A percentile compares a stretch with the other conserved stretches of the same genome.
These are phyloP conservation scores for Metschnikowia cubensis DNA, from an alignment of 805 yeast genomes.

Conservation along the genomic window DNA sequence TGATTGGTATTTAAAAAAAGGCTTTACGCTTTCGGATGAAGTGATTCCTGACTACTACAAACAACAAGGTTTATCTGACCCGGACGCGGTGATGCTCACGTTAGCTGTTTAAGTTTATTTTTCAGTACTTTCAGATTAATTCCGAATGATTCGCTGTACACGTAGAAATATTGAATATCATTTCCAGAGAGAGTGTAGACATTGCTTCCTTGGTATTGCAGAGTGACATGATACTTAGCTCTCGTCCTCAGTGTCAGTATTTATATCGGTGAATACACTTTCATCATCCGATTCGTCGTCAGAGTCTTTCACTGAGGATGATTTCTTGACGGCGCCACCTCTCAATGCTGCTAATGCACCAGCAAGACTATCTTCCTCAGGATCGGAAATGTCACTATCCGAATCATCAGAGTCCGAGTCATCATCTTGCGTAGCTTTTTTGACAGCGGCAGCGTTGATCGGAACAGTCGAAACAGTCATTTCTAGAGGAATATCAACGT, in stretches of 20 bases:
- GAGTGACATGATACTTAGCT: slow-evolving; percentile 15
- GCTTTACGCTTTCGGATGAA: slow-evolving; percentile 39
- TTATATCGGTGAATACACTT: slow-evolving; percentile 42
- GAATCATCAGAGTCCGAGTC: slow-evolving; percentile 40
- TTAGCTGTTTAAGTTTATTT: slow-evolving; percentile 20
- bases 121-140: neutral
- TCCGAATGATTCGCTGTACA: neutral
- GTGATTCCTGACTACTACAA: slow-evolving; percentile 46
- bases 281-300: slow-evolving; percentile 38
- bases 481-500: slow-evolving; percentile 63
- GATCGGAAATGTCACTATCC: slow-evolving; percentile 58
- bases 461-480: slow-evolving; percentile 64
- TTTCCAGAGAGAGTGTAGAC: neutral
- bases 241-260: slow-evolving; percentile 41
- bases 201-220: neutral
- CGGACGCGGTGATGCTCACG: slow-evolving; percentile 45
- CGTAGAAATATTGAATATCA: neutral
- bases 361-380: slow-evolving; percentile 71
- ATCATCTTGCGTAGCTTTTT: slow-evolving; percentile 27
- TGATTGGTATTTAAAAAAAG: slow-evolving; percentile 50
- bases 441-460: slow-evolving; percentile 17
- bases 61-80: slow-evolving; percentile 40
- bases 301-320: slow-evolving; percentile 29
- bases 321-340: slow-evolving; percentile 53
- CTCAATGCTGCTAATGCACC: slow-evolving; percentile 70